phyloP scores from a whole-genome alignment of 257 asterid genomes.

The Rehmannia glutinosa region DNA sequence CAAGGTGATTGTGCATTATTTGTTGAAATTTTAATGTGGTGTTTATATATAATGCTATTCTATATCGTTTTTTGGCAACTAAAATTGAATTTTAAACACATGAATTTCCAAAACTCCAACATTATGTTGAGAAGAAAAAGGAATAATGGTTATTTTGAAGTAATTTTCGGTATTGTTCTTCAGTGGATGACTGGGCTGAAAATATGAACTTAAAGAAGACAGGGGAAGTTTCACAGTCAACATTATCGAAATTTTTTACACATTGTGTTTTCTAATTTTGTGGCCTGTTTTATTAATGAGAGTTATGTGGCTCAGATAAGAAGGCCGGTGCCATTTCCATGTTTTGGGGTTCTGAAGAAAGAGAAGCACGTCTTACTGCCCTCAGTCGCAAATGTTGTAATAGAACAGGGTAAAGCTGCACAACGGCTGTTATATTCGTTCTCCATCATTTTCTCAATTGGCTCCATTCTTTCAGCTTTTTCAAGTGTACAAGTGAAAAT shows the following conservation, averaged over 20 bases:
- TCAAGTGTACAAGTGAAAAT: not conserved
- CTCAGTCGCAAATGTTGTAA: slow-evolving; percentile 56
- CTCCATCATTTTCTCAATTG: not conserved
- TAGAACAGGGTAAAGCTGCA: slow-evolving; percentile 60
- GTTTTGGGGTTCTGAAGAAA: slow-evolving; percentile 57
- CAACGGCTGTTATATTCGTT: not conserved
- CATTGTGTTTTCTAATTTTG: not conserved
- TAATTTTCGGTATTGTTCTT: not conserved
- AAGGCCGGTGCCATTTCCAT: slow-evolving; percentile 66
- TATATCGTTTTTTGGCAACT: too few relatives aligned
- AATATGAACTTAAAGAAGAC: too few relatives aligned
- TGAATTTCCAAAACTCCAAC: too few relatives aligned
- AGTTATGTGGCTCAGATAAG: slow-evolving; percentile 41
- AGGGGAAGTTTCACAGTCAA: too few relatives aligned
- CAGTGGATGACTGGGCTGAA: too few relatives aligned
- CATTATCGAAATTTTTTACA: too few relatives aligned
- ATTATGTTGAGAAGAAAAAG: too few relatives aligned
- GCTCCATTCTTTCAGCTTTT: not conserved
- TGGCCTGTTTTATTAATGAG: not conserved
- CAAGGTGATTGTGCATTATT: not conserved
- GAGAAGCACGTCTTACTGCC: slow-evolving; percentile 67
- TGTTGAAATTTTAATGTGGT: too few relatives aligned
- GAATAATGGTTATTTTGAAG: not conserved
- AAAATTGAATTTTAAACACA: too few relatives aligned
- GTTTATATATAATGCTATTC: too few relatives aligned